phyloP scores from a whole-genome alignment of 2,329 filamentous ascomycete genomes.

The Ascochyta viciae-villosae region DNA sequence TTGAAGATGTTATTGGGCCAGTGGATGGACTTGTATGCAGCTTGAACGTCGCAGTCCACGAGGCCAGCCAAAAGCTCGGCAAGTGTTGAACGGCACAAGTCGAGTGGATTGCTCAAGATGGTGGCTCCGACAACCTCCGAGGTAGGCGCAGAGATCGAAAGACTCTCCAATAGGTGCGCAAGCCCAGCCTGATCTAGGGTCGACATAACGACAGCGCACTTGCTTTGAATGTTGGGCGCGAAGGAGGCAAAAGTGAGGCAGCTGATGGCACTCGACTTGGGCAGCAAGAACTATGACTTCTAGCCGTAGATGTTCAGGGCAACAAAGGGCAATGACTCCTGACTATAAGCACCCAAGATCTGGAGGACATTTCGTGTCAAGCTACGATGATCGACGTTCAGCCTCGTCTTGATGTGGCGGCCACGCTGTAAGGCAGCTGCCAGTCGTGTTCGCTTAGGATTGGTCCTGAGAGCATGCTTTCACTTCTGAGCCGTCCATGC shows the following conservation, averaged over 20 bases:
- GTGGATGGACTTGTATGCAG: constrained; percentile 37
- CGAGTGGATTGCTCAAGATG: constrained; percentile 34
- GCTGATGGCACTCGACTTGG: neutral
- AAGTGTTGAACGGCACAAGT: constrained; percentile 34
- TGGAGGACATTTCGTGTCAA: too few relatives aligned
- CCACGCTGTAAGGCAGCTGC: too few relatives aligned
- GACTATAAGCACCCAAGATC: neutral
- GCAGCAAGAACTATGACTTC: neutral
- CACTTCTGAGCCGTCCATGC: too few relatives aligned
- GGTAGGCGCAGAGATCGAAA: neutral
- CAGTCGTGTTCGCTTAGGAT: too few relatives aligned
- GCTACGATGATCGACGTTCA: too few relatives aligned
- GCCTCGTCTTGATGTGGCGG: too few relatives aligned
- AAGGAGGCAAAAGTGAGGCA: neutral
- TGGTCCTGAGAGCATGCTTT: too few relatives aligned
- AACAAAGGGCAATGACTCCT: neutral
- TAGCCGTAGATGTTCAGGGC: too few relatives aligned
- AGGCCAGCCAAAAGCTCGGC: constrained; percentile 28
- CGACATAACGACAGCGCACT: constrained; percentile 1
- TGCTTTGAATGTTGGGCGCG: neutral
- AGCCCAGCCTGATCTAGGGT: constrained; percentile 13
- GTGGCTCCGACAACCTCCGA: constrained; percentile 3
- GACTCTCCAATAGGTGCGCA: neutral
- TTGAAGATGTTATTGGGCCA: constrained; percentile 42
- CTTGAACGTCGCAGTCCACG: constrained; percentile 19